Evolutionary conservation across 345 rosid genomes (phyloP).

Genomic region (Gossypium herbaceum): DNA sequence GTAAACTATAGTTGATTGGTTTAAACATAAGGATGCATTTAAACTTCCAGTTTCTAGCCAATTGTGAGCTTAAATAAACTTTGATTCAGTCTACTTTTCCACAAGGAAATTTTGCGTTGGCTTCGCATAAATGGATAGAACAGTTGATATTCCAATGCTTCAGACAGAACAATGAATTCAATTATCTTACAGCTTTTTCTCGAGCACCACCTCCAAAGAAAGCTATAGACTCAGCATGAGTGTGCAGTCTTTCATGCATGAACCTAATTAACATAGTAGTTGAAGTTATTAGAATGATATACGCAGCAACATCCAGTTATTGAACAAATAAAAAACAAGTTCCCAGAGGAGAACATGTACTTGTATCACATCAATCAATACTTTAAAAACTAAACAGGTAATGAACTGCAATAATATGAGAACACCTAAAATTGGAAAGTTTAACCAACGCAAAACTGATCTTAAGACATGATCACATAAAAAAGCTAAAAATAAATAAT

Average conservation of each 20-base stretch:
- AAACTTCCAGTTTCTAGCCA: not conserved
- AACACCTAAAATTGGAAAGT: not conserved
- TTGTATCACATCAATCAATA: not conserved
- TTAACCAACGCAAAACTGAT: not conserved
- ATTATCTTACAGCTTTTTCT: conserved; percentile 85
- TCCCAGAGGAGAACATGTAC: not conserved
- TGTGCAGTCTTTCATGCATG: conserved; percentile 96
- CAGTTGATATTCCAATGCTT: not conserved
- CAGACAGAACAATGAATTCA: conserved; percentile 8
- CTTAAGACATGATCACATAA: not conserved
- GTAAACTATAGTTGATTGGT: not conserved
- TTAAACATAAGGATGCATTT: not conserved
- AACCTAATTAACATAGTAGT: conserved; percentile 47
- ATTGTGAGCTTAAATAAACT: not conserved
- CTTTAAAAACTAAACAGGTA: not conserved
- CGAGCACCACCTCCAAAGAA: conserved; percentile 99
- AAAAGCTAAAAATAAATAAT: not conserved
- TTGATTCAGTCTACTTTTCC: not conserved
- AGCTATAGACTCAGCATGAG: conserved; percentile 97
- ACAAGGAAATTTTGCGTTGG: not conserved
- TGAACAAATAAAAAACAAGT: not conserved
- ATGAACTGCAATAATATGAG: not conserved
- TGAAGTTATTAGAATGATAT: conserved; percentile 15
- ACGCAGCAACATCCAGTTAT: conserved; percentile 16
- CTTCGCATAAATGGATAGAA: not conserved